Base-by-base conservation (phyloP, 257 asterid species). In the Solanum lignicaule region DNA sequence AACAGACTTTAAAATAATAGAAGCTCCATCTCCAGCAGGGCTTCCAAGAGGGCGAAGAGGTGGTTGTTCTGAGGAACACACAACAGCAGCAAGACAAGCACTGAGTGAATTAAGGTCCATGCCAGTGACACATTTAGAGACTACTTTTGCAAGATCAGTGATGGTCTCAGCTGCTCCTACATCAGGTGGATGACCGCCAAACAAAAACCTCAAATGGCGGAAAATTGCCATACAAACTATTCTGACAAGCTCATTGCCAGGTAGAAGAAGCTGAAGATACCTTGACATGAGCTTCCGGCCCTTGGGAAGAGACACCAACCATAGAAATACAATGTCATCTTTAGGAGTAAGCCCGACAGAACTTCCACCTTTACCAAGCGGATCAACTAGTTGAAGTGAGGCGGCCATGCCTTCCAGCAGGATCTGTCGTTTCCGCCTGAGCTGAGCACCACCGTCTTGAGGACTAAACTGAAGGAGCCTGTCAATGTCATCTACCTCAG, bases 1-100 rank as follows among this genome's bases (percentile, higher is more conserved):
- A 87, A 92, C 87, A 88, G 93, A 90, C 87, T 89, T 92, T 88
- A 92, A 52, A 76, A 91, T 81, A 87, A 92, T 78, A n/a, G 93
- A 91, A 48, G 94, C 92, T 33, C 92, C 94, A 84, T 91, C 94
- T 38, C 94, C 94, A 4, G 92, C 93, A 38, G 93, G 91, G 85
- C 92, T 90, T 74, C 93, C 94, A 88, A 92, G 84, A 15, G 93
- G 94, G 73, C 94, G 92, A 46, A 92, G 92, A 18, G 94, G 94
- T 33, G 93, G 93, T 65, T 91, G 92, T 86, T 91, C 93, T 18
- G 89, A 71, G 5, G 94, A 91, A 83, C 94, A 92, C 83, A 91
- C 94, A 29, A 92, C 93, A 9, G 93, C 89, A 43, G 94, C 92
- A 84, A 92, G 89, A 90, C 94, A 92, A 52, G 92, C 92, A 86